Evolutionary conservation across 1,284 basidiomycete genomes (phyloP).

Genomic region (Earliella scabrosa): DNA sequence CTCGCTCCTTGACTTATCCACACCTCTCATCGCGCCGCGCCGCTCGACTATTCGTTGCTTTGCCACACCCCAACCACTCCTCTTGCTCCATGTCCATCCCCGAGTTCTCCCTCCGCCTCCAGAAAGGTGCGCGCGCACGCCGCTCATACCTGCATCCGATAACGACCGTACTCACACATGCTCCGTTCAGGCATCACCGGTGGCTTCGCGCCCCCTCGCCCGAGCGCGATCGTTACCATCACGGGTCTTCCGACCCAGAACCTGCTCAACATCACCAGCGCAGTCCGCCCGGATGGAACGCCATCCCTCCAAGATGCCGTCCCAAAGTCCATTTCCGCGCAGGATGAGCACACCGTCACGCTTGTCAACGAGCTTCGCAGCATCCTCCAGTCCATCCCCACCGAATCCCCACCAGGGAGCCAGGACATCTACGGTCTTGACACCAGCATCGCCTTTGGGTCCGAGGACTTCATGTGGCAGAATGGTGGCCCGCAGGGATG

Average conservation of each 20-base stretch:
- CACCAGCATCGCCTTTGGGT: constrained; percentile 66
- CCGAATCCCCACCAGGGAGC: constrained; percentile 61
- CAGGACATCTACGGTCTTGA: constrained; percentile 74
- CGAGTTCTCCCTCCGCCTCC: constrained; percentile 41
- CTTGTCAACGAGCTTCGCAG: constrained; percentile 58
- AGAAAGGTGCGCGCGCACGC: constrained; percentile 31
- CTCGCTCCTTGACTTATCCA: neutral
- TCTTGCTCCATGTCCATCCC: constrained; percentile 31
- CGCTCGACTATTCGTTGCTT: neutral
- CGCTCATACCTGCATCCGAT: constrained; percentile 3
- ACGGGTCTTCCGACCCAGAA: constrained; percentile 41
- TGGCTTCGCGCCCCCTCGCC: constrained; percentile 73
- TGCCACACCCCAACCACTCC: neutral
- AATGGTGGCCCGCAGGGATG: constrained; percentile 69
- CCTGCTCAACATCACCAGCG: constrained; percentile 49
- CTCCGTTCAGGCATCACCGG: constrained; percentile 64
- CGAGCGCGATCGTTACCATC: constrained; percentile 57
- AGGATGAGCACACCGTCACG: constrained; percentile 38
- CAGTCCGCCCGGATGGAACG: constrained; percentile 52
- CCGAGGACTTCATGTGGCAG: constrained; percentile 59
- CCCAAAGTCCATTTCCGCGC: constrained; percentile 48
- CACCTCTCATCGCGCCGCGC: neutral
- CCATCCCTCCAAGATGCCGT: constrained; percentile 45
- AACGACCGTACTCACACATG: constrained; percentile 1
- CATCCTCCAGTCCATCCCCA: constrained; percentile 62